Base-by-base conservation (phyloP, 345 rosid species). In the Pistacia atlantica region DNA sequence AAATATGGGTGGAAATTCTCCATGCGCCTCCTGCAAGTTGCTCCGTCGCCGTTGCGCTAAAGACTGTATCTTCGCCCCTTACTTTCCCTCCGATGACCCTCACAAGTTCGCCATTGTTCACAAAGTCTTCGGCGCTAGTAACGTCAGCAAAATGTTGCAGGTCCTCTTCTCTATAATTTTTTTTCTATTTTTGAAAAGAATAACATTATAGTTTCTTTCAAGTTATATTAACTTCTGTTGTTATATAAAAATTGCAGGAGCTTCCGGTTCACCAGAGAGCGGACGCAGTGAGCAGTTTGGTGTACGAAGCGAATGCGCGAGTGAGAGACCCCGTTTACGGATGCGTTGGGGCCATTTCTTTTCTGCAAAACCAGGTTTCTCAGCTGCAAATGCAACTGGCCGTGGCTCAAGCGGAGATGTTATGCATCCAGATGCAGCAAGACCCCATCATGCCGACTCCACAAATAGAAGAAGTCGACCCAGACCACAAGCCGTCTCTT, bases 71-170 rank as follows among this genome's bases (percentile, higher is more conserved):
- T 90, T 90, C 37, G 91, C 93, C 1, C 93, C 93, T 72, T 90
- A 86, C 81, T 90, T 90, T 75, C 93, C 93, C 22, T 78, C 93
- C 10, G 85, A 84, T 55, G 91, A 90, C 46, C 91, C 90, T 72
- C 87, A 83, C 77, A 90, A 86, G 82, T 90, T 90, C 37, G 91
- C 90, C 78, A 85, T 88, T 55, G 93, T 90, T 69, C 93, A 90
- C 78, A 90, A 88, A 79, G 89, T 90, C 80, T 90, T 88, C 16
- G 93, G 93, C 31, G 93, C 93, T 11, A 90, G 93, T 84, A 90
- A 90, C 68, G 83, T 90, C 63, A 85, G 90, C 88, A 90, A 88
- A 80, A 88, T 88, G 90, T 74, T 90, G 85, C 93, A 88, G 92
- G 93, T 89, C 8, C 11, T 16, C 37, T 49, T 51, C 59, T 38